phyloP scores from a whole-genome alignment of 106 monocot species.

The Dendrobium chrysotoxum region DNA sequence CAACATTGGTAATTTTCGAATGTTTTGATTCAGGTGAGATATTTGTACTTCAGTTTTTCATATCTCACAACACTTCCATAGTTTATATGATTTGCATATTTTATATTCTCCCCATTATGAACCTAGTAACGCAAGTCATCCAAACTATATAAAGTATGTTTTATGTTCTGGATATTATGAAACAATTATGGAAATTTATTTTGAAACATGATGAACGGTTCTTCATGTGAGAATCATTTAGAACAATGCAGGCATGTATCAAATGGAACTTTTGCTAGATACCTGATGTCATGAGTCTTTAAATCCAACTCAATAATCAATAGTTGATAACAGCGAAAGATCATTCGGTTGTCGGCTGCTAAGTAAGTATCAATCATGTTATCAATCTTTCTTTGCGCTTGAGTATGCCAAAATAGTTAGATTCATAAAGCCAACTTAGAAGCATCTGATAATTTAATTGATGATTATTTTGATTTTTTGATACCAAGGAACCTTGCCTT shows the following conservation, averaged over 20 bases:
- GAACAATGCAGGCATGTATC: background rate
- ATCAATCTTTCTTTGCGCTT: background rate
- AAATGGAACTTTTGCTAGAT: background rate
- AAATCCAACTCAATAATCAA: background rate
- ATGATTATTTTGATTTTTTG: too few species aligned
- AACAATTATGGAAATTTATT: too few species aligned
- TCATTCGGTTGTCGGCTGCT: background rate
- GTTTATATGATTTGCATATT: background rate
- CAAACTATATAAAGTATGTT: background rate
- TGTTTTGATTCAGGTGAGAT: slow-evolving; percentile 74
- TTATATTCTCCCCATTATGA: background rate
- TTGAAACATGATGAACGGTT: background rate
- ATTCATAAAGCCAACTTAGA: too few species aligned
- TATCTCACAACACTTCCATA: background rate
- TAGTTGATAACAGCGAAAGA: background rate
- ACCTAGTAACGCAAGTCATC: background rate
- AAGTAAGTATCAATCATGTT: background rate
- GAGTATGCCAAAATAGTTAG: too few species aligned
- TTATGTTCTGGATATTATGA: background rate
- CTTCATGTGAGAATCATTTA: background rate
- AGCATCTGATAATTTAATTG: too few species aligned
- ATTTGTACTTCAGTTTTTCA: background rate
- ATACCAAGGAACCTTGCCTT: too few species aligned
- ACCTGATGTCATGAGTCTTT: background rate
- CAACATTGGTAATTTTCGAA: slow-evolving; percentile 73